Evolutionary conservation across 129 eudicot species (phyloP).

Genomic region (Sambucus nigra): DNA sequence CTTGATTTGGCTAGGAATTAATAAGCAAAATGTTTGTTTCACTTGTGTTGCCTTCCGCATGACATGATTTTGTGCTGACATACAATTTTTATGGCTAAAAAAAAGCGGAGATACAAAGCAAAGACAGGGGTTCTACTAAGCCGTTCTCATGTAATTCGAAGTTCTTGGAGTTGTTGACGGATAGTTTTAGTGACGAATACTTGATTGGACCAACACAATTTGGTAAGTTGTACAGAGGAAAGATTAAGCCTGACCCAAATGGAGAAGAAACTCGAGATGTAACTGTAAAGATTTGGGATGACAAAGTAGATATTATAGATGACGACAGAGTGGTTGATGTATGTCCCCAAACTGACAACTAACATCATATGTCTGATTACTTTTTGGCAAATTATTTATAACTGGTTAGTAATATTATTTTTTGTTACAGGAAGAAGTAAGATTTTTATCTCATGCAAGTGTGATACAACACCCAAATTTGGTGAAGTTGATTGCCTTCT

Average conservation of each 20-base stretch:
- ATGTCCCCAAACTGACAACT: background rate
- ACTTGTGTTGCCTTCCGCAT: background rate
- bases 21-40: too few relatives aligned
- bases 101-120: background rate
- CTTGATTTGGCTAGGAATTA: too few relatives aligned
- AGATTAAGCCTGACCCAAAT: background rate
- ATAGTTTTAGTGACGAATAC: background rate
- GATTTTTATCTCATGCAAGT: background rate
- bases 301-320: background rate
- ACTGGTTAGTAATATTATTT: background rate
- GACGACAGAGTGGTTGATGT: background rate
- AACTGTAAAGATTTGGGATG: background rate
- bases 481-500: conserved; percentile 4
- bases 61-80: background rate
- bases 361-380: background rate
- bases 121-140: background rate
- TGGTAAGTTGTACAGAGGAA: background rate
- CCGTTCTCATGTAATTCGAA: background rate
- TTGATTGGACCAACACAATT: background rate
- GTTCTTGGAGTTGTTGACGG: background rate
- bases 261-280: background rate
- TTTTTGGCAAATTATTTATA: background rate
- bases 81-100: background rate
- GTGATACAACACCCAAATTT: background rate
- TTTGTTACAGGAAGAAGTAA: conserved; percentile 1